Evolutionary conservation across 352 stramenopile species (phyloP), one percentile per base, ranked within the genome.

Genomic region (Pseudoperonospora humuli): DNA sequence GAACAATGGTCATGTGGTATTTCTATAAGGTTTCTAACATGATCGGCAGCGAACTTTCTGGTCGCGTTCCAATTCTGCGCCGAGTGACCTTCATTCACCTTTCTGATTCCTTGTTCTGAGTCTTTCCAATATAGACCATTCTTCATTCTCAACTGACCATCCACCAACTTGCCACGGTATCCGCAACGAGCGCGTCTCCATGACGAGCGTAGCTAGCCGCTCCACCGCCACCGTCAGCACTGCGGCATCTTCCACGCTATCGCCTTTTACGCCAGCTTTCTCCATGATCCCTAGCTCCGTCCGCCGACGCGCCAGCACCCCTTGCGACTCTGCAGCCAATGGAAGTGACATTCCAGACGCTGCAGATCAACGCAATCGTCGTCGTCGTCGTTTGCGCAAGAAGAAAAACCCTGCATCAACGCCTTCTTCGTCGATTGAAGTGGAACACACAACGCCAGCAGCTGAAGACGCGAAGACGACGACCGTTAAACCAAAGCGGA

Each of bases 201-300:
- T 57, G 53, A 50, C 47, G 18, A 62, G 46, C 35, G 29, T 55
- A 17, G 49, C 48, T n/a, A 52, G 33, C 32, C 60, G 51, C 53
- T 52, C 45, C 25, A 48, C 19, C 5, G 39, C 14, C 39, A n/a
- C 28, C 19, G 50, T 27, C 26, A 54, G 38, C 52, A 26, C 51
- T 15, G 42, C 57, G 17, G 13, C 23, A 10, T 8, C 23, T n/a
- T 69, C 56, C 7, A 48, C 41, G 1, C 47, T 60, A 0, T 67
- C 50, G 0, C 51, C 49, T 1, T 34, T 45, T 3, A 39, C 57
- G 3, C 26, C 50, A 13, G 20, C 57, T 15, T 66, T 68, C 24
- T 36, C 35, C 7, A 67, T 68, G 61, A 42, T 71, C 3, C 61
- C 61, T 8, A 53, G 28, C 39, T 49, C 61, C 26, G 61, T 71